Evolutionary conservation across 768 basidiomycete genomes (phyloP).

Genomic region (Tricholoma hemisulphureum): DNA sequence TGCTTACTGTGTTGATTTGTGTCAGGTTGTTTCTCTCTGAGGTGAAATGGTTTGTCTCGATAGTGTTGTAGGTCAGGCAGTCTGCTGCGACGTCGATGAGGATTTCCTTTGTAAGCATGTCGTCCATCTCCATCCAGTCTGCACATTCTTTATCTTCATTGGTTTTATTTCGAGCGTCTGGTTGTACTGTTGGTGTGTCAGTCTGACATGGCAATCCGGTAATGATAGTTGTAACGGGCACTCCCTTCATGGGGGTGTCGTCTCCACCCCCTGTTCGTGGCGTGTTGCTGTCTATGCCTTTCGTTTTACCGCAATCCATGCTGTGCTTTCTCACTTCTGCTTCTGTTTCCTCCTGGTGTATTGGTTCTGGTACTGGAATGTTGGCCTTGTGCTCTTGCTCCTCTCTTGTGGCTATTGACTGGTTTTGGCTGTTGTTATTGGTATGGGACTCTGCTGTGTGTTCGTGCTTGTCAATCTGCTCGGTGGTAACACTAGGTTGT

Average conservation of each 20-base stretch:
- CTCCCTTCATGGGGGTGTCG: background rate
- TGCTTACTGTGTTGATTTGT: background rate
- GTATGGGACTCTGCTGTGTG: background rate
- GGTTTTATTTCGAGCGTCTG: too few relatives aligned
- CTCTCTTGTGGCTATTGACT: too few relatives aligned
- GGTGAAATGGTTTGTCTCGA: background rate
- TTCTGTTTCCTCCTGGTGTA: too few relatives aligned
- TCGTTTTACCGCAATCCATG: too few relatives aligned
- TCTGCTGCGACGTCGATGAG: background rate
- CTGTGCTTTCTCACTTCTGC: too few relatives aligned
- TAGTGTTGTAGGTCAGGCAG: background rate
- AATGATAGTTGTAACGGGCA: background rate
- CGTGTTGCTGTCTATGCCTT: too few relatives aligned
- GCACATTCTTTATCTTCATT: background rate
- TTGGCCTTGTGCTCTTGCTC: too few relatives aligned
- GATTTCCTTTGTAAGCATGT: background rate
- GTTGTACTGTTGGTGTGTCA: background rate
- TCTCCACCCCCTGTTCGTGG: too few relatives aligned
- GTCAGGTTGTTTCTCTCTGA: background rate
- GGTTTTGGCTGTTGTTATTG: too few relatives aligned
- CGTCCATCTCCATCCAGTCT: background rate
- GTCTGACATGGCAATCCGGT: too few relatives aligned
- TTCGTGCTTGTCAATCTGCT: conserved; percentile 29
- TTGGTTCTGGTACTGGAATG: too few relatives aligned
- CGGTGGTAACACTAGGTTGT: background rate